Evolutionary conservation across 371 early-diverging fungal genomes (phyloP), one percentile per base, ranked within the genome.

Genomic region (Cokeromyces recurvatus): DNA sequence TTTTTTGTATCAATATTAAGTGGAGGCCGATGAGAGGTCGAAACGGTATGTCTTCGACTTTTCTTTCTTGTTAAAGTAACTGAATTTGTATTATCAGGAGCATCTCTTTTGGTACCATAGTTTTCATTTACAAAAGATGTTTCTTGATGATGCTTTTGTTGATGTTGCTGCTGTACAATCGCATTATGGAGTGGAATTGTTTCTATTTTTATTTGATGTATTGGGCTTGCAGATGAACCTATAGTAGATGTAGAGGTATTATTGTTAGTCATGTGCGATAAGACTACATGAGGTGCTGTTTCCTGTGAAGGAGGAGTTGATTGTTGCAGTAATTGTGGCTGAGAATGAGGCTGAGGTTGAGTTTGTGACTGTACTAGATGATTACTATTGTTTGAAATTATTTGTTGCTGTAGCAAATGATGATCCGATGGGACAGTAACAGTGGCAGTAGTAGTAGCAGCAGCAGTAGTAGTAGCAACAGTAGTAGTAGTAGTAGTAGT

Each of bases 1-100:
- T 55, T 48, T 20, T 63, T 54, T 8, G 59, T 58, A 4, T 52
- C 55, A 32, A 63, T 51, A 38, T 55, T 63, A 6, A 63, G 19
- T 1, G 43, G 32, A 20, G 62, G 58, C 2, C 55, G 55, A 32
- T 37, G 37, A 5, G 55, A 44, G 4, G 45, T 58, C 3, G 64
- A 63, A 9, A 59, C 51, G 5, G 60, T 59, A 25, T 59, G 60
- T 22, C 60, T 35, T 55, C 60, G 40, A 9, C 51, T 50, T 34
- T 59, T 59, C 32, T 55, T 59, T n/a, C 34, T 25, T 14, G 35
- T n/a, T 9, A 34, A n/a, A 29, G 29, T 8, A 29, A 47, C 45
- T 6, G 34, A 17, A n/a, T 32, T 21, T 3, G 29, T 20, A 17
- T 32, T 31, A 17, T 45, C 41, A 0, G 9, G 15, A 3, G 38